Conservation (phyloP, 805 yeast species). For the Teunomyces aglyptinius region DNA sequence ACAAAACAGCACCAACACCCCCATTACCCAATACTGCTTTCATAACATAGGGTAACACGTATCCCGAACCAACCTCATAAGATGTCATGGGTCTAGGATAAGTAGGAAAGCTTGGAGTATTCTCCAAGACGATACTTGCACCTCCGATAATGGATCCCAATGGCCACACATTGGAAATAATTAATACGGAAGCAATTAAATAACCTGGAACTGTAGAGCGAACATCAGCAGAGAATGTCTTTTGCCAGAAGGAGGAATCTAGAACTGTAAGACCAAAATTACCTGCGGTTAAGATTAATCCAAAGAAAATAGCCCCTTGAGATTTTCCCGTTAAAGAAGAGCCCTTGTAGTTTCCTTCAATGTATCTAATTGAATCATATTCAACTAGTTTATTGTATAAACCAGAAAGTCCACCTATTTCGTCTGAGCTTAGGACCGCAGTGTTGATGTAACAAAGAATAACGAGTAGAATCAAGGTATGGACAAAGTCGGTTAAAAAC, state of each 20-base stretch:
- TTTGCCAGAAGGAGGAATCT: conserved; percentile 43
- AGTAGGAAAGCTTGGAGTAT: conserved; percentile 26
- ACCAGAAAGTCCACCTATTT: conserved; percentile 28
- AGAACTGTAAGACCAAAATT: conserved; percentile 37
- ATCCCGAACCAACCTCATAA: conserved; percentile 28
- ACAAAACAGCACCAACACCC: conserved; percentile 25
- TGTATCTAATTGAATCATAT: conserved; percentile 17
- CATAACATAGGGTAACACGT: conserved; percentile 28
- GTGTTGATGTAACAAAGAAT: conserved; percentile 27
- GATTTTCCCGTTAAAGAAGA: conserved; percentile 37
- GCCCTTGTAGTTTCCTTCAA: conserved; percentile 34
- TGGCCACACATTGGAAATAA: conserved; percentile 35
- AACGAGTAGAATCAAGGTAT: conserved; percentile 23
- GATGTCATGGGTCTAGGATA: conserved; percentile 30
- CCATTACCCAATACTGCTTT: conserved; percentile 31
- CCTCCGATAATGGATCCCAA: conserved; percentile 36
- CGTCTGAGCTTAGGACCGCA: conserved; percentile 21
- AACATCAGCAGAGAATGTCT: conserved; percentile 34
- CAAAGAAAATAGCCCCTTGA: conserved; percentile 33
- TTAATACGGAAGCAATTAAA: conserved; percentile 29
- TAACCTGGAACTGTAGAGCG: conserved; percentile 39
- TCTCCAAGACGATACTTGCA: conserved; percentile 28
- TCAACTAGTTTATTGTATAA: conserved; percentile 22
- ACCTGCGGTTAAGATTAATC: conserved; percentile 33
- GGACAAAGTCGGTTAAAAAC: conserved; percentile 44